Conservation (phyloP, 352 stramenopile species). For the Globisporangium heterothallicum region DNA sequence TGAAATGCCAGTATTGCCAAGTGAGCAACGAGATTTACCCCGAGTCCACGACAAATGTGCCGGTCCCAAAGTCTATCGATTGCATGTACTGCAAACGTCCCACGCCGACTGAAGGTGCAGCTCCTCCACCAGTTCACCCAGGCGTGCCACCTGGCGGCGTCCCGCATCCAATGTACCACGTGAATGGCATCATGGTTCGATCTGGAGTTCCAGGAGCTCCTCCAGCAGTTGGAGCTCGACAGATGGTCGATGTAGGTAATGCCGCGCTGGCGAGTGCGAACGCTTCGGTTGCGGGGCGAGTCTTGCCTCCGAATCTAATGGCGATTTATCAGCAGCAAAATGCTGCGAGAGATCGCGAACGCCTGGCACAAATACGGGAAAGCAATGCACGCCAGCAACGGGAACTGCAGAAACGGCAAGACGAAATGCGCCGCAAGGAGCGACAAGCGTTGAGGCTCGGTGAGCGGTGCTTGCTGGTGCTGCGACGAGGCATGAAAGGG, state of each 20-base stretch:
- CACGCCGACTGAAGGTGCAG: slow-evolving; percentile 34
- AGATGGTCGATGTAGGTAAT: background rate
- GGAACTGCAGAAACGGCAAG: slow-evolving; percentile 13
- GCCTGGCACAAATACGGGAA: slow-evolving; percentile 10
- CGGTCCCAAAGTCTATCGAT: slow-evolving; percentile 54
- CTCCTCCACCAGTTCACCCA: slow-evolving; percentile 14
- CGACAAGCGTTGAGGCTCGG: slow-evolving; percentile 41
- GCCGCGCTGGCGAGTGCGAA: background rate
- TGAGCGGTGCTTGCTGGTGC: slow-evolving; percentile 59
- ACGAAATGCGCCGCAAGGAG: slow-evolving; percentile 28
- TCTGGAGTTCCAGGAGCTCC: background rate
- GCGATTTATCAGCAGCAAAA: slow-evolving; percentile 22
- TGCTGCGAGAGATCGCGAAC: slow-evolving; percentile 11
- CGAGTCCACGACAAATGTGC: slow-evolving; percentile 45
- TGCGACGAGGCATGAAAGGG: slow-evolving; percentile 63
- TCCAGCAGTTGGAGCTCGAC: background rate
- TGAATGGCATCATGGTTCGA: background rate
- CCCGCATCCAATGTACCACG: background rate
- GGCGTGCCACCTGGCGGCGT: slow-evolving; percentile 11
- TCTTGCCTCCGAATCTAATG: slow-evolving; percentile 21
- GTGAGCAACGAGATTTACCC: slow-evolving; percentile 64
- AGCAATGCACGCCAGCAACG: slow-evolving; percentile 9
- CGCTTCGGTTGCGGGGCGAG: background rate
- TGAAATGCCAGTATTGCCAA: slow-evolving; percentile 51
- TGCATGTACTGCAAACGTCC: slow-evolving; percentile 56